These are phyloP conservation scores for Viola pubescens DNA, from an alignment of 441 rosid genomes.

Conservation along the genomic window DNA sequence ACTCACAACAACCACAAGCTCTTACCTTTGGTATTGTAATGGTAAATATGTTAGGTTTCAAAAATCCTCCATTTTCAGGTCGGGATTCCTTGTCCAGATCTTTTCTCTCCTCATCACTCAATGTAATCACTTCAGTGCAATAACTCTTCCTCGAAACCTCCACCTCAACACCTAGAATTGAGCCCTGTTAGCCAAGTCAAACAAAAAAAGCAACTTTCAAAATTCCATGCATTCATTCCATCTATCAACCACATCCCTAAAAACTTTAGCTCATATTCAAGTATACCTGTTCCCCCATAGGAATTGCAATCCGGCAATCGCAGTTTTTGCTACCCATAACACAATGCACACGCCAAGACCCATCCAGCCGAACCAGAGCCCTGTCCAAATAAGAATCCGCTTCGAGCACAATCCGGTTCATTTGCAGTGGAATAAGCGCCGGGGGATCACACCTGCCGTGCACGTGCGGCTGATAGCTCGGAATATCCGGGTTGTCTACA, in stretches of 20 bases:
- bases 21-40: constrained; percentile 69
- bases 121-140: constrained; percentile 40
- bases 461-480: constrained; percentile 97
- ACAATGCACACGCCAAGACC: constrained; percentile 84
- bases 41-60: constrained; percentile 66
- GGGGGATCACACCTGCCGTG: constrained; percentile 93
- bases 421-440: constrained; percentile 77
- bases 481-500: constrained; percentile 90
- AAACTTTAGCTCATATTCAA: not conserved
- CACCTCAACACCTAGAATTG: constrained; percentile 95
- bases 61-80: constrained; percentile 55
- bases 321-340: constrained; percentile 87
- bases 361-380: constrained; percentile 48
- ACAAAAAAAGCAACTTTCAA: not conserved
- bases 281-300: constrained; percentile 80
- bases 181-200: constrained; percentile 92
- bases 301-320: constrained; percentile 75
- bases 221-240: no score
- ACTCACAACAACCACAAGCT: not conserved
- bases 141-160: constrained; percentile 57
- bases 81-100: constrained; percentile 35
- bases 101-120: constrained; percentile 28
- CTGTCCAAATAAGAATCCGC: constrained; percentile 61
- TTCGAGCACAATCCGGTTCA: constrained; percentile 55
- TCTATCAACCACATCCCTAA: no score